Evolutionary conservation across 2,329 filamentous ascomycete species (phyloP).

Genomic region (Sporothrix pseudoabietina): DNA sequence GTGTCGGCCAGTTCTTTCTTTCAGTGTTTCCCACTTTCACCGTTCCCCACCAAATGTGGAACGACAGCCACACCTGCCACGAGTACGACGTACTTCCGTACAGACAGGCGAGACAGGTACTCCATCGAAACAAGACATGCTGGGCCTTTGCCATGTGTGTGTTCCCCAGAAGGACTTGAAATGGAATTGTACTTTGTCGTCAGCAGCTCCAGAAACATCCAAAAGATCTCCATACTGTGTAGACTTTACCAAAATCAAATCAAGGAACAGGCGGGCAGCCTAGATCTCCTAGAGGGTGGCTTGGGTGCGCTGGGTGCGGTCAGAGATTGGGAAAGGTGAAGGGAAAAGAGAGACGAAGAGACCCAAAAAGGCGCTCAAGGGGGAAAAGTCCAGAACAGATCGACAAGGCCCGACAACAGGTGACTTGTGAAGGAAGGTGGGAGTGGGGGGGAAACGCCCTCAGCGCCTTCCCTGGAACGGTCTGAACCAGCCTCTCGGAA

Average conservation of each 20-base stretch:
- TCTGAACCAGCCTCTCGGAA: conserved; percentile 7
- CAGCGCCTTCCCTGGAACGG: background rate
- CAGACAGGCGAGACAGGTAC: background rate
- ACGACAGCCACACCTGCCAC: background rate
- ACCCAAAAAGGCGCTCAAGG: background rate
- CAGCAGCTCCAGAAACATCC: background rate
- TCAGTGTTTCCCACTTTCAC: background rate
- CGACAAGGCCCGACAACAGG: background rate
- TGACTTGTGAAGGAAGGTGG: conserved; percentile 1
- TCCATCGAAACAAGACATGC: background rate
- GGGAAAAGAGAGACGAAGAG: background rate
- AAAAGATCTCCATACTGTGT: background rate
- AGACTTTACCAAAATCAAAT: background rate
- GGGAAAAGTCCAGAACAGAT: conserved; percentile 13
- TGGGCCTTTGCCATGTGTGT: background rate
- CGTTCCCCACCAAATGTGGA: background rate
- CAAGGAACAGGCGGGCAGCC: background rate
- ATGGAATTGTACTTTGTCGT: background rate
- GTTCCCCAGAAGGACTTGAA: background rate
- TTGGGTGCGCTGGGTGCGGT: background rate
- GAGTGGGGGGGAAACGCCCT: background rate
- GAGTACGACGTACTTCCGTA: no score
- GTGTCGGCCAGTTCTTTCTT: background rate
- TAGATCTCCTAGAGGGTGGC: background rate
- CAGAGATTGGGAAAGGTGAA: background rate